Evolutionary conservation across 2,329 filamentous ascomycete species (phyloP).

Genomic region (Diaporthe australafricana): DNA sequence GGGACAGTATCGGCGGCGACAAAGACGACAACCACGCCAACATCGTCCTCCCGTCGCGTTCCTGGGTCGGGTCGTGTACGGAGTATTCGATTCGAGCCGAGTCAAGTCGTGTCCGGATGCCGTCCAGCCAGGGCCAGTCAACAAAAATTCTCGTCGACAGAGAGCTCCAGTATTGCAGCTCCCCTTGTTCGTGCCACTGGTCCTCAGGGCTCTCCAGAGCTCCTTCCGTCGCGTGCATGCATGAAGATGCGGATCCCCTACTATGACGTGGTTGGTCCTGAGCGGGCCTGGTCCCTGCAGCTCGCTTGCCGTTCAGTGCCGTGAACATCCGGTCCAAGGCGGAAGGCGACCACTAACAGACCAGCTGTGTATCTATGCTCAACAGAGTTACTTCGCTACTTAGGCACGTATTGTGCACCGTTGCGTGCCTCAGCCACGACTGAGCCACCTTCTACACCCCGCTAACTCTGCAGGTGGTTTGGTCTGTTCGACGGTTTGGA

Average conservation of each 20-base stretch:
- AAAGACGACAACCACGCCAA: conserved; percentile 9
- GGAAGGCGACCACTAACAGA: background rate
- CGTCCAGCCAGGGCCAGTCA: conserved; percentile 18
- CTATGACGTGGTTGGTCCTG: conserved; percentile 32
- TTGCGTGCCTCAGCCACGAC: background rate
- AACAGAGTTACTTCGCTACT: background rate
- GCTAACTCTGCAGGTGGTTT: too few species aligned
- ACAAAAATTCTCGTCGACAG: conserved; percentile 15
- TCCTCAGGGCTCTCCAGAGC: conserved; percentile 14
- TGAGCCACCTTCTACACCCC: background rate
- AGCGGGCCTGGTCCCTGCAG: conserved; percentile 31
- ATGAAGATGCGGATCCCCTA: conserved; percentile 28
- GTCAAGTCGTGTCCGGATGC: background rate
- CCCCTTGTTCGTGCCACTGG: conserved; percentile 15
- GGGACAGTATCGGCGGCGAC: conserved; percentile 11
- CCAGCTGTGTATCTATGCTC: fast-evolving
- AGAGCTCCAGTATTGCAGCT: conserved; percentile 21
- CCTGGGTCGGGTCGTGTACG: background rate
- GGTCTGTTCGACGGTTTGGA: background rate
- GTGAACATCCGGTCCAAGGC: background rate
- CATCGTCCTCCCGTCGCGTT: conserved; percentile 3
- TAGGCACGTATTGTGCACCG: too few species aligned
- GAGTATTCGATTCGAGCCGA: background rate
- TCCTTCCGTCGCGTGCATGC: conserved; percentile 22
- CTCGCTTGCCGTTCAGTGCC: background rate